Conservation (phyloP, 257 asterid genomes). For the Penstemon eatonii region DNA sequence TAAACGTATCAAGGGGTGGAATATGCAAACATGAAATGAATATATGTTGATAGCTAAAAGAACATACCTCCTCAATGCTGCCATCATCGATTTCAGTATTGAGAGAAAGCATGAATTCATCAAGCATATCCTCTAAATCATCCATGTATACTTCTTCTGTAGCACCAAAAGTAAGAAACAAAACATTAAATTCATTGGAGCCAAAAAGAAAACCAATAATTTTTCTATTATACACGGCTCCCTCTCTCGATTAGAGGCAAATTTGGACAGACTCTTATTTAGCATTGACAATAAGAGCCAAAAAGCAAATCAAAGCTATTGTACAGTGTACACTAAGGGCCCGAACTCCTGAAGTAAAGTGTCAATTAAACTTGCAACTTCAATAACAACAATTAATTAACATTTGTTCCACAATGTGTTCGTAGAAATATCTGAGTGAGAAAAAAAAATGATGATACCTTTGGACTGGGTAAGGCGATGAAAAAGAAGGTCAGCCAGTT, state of each 20-base stretch:
- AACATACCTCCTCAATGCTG: conserved; percentile 69
- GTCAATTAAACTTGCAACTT: too few relatives aligned
- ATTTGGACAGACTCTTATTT: too few relatives aligned
- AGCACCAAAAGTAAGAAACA: not conserved
- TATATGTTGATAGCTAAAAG: not conserved
- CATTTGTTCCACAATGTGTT: too few relatives aligned
- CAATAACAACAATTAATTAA: too few relatives aligned
- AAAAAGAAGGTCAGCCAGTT: conserved; percentile 41
- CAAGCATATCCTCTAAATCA: conserved; percentile 65
- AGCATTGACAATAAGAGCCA: too few relatives aligned
- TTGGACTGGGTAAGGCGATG: conserved; percentile 51
- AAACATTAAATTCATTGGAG: not conserved
- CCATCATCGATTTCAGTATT: conserved; percentile 64
- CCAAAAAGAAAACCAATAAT: not conserved
- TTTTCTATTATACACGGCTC: too few relatives aligned
- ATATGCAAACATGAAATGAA: not conserved
- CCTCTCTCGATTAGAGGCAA: too few relatives aligned
- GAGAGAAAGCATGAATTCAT: conserved; percentile 63
- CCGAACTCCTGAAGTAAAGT: too few relatives aligned
- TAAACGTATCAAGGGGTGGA: too few relatives aligned
- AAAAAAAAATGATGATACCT: conserved; percentile 34
- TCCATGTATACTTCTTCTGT: conserved; percentile 60
- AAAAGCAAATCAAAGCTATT: too few relatives aligned
- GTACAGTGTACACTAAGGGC: too few relatives aligned
- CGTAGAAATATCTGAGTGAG: too few relatives aligned